Base-by-base conservation (phyloP, 805 yeast species). In the Dipodascus geniculatus region DNA sequence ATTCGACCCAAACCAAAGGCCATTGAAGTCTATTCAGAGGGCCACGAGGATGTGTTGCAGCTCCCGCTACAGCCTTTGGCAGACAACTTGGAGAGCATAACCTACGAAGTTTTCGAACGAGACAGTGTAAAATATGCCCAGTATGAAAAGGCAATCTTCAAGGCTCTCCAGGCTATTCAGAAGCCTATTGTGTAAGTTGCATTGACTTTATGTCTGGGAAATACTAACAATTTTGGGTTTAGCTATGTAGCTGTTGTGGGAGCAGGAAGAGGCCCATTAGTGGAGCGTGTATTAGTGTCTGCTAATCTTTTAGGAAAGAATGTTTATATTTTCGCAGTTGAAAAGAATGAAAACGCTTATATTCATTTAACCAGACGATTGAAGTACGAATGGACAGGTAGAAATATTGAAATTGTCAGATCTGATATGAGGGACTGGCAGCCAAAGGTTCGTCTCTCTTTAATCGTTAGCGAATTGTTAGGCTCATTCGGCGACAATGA, bases 401-500 rank as follows among this genome's bases (percentile, higher is more conserved):
- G 52, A 49, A 53, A 61, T 3, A 84, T 86, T 0, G 63, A 72
- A 6, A 65, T 89, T 1, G 63, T 83, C 2, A 67, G 73, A 48
- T 71, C 70, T 2, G 96, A 90, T 66, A 77, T 82, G 66, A 69
- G 93, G 17, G 56, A 61, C 1, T 78, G 82, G 81, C 53, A 61
- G 6, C 73, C 72, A 2, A 58, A 58, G 3, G 56, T 63, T 11
- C 69, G 71, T 17, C 74, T 76, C 54, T 76, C 85, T 62, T 61
- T 90, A 48, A 76, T 89, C 6, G 74, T 91, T 1, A 84, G 95
- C 48, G 97, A 90, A 65, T 70, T 91, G 4, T 67, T 90, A 23
- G 97, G 97, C 3, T 86, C 96, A 16, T 85, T 91, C 69, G 97
- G 96, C 2, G 91, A 95, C 65, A 91, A 90, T 66, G 97, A 90